These are phyloP conservation scores for Phytopythium kandeliae DNA, from an alignment of 352 stramenopile species.

Conservation along the genomic window DNA sequence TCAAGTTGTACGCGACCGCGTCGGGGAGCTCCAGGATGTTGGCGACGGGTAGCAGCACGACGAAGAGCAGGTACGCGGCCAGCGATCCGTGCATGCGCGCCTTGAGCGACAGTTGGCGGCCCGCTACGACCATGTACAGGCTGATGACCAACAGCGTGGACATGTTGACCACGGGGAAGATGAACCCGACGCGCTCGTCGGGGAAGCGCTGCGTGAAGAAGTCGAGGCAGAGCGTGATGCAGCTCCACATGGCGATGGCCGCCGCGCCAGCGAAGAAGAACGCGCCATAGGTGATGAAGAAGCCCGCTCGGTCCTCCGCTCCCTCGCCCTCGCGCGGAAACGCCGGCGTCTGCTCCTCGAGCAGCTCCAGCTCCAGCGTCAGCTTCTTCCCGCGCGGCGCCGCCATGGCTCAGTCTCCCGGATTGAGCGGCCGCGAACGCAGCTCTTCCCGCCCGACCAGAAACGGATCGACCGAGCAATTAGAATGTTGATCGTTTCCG, in stretches of 20 bases:
- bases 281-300: conserved; percentile 59
- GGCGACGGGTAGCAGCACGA: conserved; percentile 48
- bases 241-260: conserved; percentile 71
- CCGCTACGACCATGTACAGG: conserved; percentile 76
- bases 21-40: conserved; percentile 50
- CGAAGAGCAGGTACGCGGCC: conserved; percentile 42
- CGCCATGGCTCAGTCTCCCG: no score
- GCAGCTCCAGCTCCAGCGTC: conserved; percentile 7
- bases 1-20: conserved; percentile 45
- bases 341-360: conserved; percentile 7
- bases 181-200: conserved; percentile 58
- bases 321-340: conserved; percentile 7
- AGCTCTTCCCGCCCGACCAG: no score
- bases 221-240: conserved; percentile 69
- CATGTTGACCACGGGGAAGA: conserved; percentile 84
- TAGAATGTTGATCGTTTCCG: no score
- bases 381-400: no score
- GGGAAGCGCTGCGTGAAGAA: conserved; percentile 66
- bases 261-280: conserved; percentile 76
- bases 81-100: conserved; percentile 50
- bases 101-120: conserved; percentile 54
- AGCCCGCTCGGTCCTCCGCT: conserved; percentile 26
- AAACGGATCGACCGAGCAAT: no score
- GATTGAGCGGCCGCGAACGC: no score
- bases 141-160: conserved; percentile 72